Base-by-base conservation (phyloP, 1,284 basidiomycete species). In the Cryptococcus hybrid region DNA sequence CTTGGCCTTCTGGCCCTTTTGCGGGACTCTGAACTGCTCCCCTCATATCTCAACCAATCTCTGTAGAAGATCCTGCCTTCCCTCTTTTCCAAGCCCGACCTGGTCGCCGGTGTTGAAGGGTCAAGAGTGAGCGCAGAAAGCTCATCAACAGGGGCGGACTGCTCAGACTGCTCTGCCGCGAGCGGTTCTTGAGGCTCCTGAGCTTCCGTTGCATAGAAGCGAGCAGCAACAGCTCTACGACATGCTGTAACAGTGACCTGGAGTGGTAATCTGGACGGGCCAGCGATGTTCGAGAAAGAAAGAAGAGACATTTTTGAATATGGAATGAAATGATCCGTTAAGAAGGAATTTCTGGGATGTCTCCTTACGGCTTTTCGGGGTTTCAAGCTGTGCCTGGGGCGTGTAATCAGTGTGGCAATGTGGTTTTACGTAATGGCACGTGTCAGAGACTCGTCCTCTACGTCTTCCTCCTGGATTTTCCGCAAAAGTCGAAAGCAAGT, bases 21-120 rank as follows among this genome's bases (percentile, higher is more conserved):
- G 50, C 8, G 62, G 58, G 8, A 55, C 47, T 47, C 61, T 57
- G 61, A 55, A 73, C 54, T 60, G 47, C 24, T 35, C 47, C 1
- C 72, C n/a, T 66, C 59, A 6, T 56, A 61, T 24, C 57, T 61
- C n/a, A 71, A 38, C 73, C 73, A 76, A 24, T 58, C 51, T 18
- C 52, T 47, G 51, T 59, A 69, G 18, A 61, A 61, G 37, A 61
- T 44, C 18, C 54, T 54, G 11, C 55, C 54, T 12, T 9, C 47
- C 13, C 38, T 40, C 38, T n/a, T 48, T 36, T 24, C 34, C 45
- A 38, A 44, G 52, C 34, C 30, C 34, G 9, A 39, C 24, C n/a
- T 42, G 34, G 37, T 13, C 34, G 36, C 36, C 8, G 39, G 12
- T 15, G 40, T 18, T 30, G 49, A 46, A 3, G 49, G 55, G 38